Percentiles rank a stretch among this genome's conserved stretches.
These are phyloP conservation scores for Lactarius hatsudake DNA, from an alignment of 768 basidiomycete species.

Conservation along the genomic window DNA sequence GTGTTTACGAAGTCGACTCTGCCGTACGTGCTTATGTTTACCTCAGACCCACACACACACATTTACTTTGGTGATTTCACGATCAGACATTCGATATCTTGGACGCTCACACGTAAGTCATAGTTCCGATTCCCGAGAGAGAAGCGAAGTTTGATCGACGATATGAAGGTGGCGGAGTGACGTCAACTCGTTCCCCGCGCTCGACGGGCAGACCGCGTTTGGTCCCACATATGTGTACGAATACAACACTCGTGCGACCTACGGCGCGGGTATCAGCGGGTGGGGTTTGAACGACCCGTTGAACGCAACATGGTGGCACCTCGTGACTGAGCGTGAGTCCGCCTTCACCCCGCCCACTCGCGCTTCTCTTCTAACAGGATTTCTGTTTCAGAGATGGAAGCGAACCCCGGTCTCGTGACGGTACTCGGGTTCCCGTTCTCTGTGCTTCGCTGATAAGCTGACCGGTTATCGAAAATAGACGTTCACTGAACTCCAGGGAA, in stretches of 20 bases:
- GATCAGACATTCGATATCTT: conserved; percentile 73
- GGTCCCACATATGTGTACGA: conserved; percentile 65
- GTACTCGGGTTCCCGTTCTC: conserved; percentile 35
- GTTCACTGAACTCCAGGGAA: conserved; percentile 72
- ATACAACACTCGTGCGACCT: conserved; percentile 68
- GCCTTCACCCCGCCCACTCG: not conserved
- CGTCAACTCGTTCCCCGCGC: conserved; percentile 54
- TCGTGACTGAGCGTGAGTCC: conserved; percentile 63
- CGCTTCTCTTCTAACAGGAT: conserved; percentile 1
- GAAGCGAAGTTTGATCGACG: not conserved
- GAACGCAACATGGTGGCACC: conserved; percentile 84
- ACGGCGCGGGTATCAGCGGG: conserved; percentile 52
- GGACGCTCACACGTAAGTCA: conserved; percentile 70
- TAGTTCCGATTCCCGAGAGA: not conserved
- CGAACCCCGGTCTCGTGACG: conserved; percentile 53
- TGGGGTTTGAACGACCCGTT: conserved; percentile 67
- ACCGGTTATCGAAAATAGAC: conserved; percentile 37
- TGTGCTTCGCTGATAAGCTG: not conserved
- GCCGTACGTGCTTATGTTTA: conserved; percentile 42
- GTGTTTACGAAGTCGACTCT: conserved; percentile 70
- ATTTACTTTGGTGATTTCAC: not conserved
- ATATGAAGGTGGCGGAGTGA: conserved; percentile 57
- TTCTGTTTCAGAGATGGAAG: conserved; percentile 52
- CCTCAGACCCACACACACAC: not conserved
- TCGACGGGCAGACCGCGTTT: conserved; percentile 52